Conservation (phyloP, 2,329 filamentous ascomycete species). For the Fusarium sp. region DNA sequence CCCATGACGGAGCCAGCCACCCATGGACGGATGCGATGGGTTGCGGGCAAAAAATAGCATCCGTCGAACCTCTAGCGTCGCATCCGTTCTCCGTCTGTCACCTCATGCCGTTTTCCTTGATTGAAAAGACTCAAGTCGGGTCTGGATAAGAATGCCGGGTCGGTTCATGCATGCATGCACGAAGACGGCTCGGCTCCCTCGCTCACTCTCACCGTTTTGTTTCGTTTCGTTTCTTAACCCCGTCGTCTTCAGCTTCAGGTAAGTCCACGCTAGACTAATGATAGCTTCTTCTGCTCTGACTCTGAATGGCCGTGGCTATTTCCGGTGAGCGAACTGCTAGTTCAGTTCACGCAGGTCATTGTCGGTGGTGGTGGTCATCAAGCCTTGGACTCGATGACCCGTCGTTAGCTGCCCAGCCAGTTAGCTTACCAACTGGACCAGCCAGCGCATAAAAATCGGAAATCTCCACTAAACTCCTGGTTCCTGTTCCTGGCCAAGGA, state of each 20-base stretch:
- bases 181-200: conserved; percentile 3
- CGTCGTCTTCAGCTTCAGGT: conserved; percentile 38
- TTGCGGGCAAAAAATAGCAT: conserved; percentile 26
- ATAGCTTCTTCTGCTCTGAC: neutral
- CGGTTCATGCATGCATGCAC: neutral
- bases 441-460: neutral
- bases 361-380: neutral
- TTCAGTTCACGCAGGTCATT: conserved; percentile 5
- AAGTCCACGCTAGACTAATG: neutral
- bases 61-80: conserved; percentile 9
- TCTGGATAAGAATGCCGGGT: neutral
- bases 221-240: conserved; percentile 22
- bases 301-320: neutral
- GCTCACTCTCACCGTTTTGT: conserved; percentile 34
- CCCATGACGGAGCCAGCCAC: conserved; percentile 33
- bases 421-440: neutral
- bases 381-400: neutral
- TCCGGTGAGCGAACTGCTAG: conserved; percentile 25
- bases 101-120: conserved; percentile 17
- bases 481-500: neutral
- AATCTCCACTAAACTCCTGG: conserved; percentile 18
- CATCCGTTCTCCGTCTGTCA: conserved; percentile 13
- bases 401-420: neutral
- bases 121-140: neutral
- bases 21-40: neutral